phyloP scores from a whole-genome alignment of 495 filamentous ascomycete species.

The Aspergillus incahuasiensis region DNA sequence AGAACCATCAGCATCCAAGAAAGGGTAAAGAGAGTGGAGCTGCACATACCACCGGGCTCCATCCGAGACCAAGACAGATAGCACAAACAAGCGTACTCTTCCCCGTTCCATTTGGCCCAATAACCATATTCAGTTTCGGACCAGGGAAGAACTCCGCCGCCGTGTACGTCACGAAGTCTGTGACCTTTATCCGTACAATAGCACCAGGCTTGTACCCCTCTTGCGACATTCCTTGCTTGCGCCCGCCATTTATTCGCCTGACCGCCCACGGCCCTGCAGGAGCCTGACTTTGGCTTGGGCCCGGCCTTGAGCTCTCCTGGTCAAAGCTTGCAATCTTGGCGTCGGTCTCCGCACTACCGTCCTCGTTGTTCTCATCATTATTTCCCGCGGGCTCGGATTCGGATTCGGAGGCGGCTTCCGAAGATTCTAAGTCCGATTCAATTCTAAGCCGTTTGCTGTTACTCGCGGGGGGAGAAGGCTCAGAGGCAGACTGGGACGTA shows the following conservation, averaged over 20 bases:
- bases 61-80: slow-evolving; percentile 90
- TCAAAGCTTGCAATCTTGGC: neutral
- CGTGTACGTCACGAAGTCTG: slow-evolving; percentile 95
- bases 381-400: slow-evolving; percentile 11
- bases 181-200: slow-evolving; percentile 80
- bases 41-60: slow-evolving; percentile 56
- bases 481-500: slow-evolving; percentile 14
- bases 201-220: slow-evolving; percentile 68
- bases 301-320: neutral
- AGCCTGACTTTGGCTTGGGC: neutral
- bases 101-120: slow-evolving; percentile 95
- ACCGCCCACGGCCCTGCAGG: neutral
- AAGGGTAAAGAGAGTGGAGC: neutral
- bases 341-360: neutral
- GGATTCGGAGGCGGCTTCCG: slow-evolving; percentile 9
- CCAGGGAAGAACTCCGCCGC: slow-evolving; percentile 84
- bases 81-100: slow-evolving; percentile 98
- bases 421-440: slow-evolving; percentile 5
- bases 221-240: slow-evolving; percentile 10
- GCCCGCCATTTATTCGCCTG: slow-evolving; percentile 2
- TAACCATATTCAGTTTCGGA: slow-evolving; percentile 96
- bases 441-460: slow-evolving; percentile 35
- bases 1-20: neutral
- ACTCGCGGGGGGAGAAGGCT: slow-evolving; percentile 14
- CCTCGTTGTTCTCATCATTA: neutral